These are phyloP conservation scores for Lolium rigidum DNA, from an alignment of 176 grass and related monocot genomes.

Conservation along the genomic window DNA sequence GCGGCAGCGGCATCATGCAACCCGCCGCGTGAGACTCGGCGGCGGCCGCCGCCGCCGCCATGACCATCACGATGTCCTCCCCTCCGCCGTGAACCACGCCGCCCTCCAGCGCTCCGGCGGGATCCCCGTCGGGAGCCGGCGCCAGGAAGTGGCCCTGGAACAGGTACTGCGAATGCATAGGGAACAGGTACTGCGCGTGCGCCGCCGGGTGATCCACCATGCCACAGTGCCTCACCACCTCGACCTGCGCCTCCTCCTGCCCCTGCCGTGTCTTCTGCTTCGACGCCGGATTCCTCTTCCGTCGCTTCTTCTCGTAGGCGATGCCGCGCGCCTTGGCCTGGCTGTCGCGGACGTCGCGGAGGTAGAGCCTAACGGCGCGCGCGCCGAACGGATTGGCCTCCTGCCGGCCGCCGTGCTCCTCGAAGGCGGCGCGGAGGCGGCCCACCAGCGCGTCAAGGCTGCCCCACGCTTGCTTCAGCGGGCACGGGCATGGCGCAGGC, in stretches of 20 bases:
- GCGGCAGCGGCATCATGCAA: slow-evolving; percentile 54
- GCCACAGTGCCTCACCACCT: background rate
- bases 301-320: slow-evolving; percentile 66
- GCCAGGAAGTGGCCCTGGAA: slow-evolving; percentile 45
- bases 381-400: slow-evolving; percentile 71
- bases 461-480: slow-evolving; percentile 72
- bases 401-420: slow-evolving; percentile 67
- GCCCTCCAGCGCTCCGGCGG: background rate
- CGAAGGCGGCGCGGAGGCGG: slow-evolving; percentile 77
- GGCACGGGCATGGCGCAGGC: slow-evolving; percentile 69
- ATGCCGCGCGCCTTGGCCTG: slow-evolving; percentile 64
- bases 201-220: background rate
- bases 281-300: slow-evolving; percentile 10
- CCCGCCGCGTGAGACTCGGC: slow-evolving; percentile 51
- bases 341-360: slow-evolving; percentile 59
- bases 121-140: background rate
- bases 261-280: background rate
- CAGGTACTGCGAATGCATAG: slow-evolving; percentile 50
- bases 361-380: slow-evolving; percentile 68
- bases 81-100: slow-evolving; percentile 4
- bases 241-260: background rate
- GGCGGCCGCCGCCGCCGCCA: slow-evolving; percentile 37
- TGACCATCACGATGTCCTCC: slow-evolving; percentile 44
- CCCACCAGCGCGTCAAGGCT: slow-evolving; percentile 70
- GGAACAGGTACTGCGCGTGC: slow-evolving; percentile 43